Conservation (phyloP, 1,284 basidiomycete genomes). For the Crucibulum cyathiforme region DNA sequence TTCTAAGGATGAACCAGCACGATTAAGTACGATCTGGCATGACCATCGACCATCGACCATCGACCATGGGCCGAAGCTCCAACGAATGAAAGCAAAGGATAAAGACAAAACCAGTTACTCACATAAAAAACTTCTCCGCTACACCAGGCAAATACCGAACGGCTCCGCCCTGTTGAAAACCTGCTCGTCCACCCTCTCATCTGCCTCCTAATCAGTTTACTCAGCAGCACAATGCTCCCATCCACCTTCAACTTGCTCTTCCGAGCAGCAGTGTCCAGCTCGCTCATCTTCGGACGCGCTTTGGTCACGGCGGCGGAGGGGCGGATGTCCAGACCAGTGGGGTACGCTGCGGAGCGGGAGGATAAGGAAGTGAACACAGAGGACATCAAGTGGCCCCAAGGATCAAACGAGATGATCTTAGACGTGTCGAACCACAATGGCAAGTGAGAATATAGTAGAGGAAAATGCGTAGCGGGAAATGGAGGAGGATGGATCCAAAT, state of each 20-base stretch:
- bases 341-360: no score
- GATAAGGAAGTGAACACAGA: constrained; percentile 62
- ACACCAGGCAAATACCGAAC: constrained; percentile 98
- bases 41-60: no score
- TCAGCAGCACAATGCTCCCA: constrained; percentile 74
- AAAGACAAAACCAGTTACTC: constrained; percentile 34
- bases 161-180: constrained; percentile 87
- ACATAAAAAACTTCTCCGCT: constrained; percentile 88
- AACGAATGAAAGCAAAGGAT: background rate
- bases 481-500: constrained; percentile 87
- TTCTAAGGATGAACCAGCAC: no score
- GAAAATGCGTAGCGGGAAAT: constrained; percentile 86
- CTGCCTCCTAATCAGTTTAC: constrained; percentile 61
- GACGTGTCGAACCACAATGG: constrained; percentile 80
- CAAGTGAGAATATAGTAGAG: no score
- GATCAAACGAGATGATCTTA: constrained; percentile 95
- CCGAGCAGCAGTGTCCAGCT: constrained; percentile 84
- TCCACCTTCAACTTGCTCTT: constrained; percentile 72
- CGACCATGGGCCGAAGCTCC: no score
- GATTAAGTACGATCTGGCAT: no score
- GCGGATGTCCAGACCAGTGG: constrained; percentile 73
- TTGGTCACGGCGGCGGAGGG: constrained; percentile 92
- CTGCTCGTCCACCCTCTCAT: constrained; percentile 61
- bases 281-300: constrained; percentile 88
- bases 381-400: constrained; percentile 92